Evolutionary conservation across 2,329 filamentous ascomycete species (phyloP).

Genomic region (Neopestalotiopsis rosae): DNA sequence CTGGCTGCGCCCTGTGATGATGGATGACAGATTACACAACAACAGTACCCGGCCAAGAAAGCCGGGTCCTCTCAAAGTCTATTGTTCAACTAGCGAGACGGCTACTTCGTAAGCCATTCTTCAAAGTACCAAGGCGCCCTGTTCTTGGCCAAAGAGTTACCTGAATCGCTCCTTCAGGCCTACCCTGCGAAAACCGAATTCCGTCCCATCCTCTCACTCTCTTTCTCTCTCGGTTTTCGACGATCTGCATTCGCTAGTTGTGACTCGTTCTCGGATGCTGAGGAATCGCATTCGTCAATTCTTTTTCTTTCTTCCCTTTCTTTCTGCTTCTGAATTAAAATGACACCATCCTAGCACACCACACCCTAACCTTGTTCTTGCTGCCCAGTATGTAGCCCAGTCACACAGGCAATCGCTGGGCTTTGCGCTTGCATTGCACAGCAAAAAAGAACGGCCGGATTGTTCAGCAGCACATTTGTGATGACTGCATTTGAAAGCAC

Average conservation of each 20-base stretch:
- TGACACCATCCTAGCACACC: neutral
- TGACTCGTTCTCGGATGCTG: constrained; percentile 19
- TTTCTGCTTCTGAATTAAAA: neutral
- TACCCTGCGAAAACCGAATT: neutral
- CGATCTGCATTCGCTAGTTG: constrained; percentile 6
- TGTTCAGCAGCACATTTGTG: constrained; percentile 17
- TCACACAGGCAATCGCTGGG: neutral
- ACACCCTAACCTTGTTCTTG: neutral
- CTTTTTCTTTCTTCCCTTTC: neutral
- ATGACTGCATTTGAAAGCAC: constrained; percentile 9
- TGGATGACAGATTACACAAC: neutral
- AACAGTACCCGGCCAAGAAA: neutral
- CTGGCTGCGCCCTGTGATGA: neutral
- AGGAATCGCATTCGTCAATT: constrained; percentile 16
- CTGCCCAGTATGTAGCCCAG: neutral
- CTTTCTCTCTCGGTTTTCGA: too few species aligned
- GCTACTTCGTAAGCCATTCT: neutral
- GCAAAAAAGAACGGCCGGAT: constrained; percentile 11
- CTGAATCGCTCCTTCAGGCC: neutral
- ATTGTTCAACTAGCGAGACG: neutral
- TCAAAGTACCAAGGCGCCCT: neutral
- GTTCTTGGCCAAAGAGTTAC: neutral
- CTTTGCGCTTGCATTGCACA: neutral
- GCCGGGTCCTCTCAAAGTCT: neutral
- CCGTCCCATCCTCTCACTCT: neutral